A percentile compares a stretch with the other conserved stretches of the same genome.
Conservation (phyloP, 2,329 filamentous ascomycete genomes). For the Gliomastix tumulicola region DNA sequence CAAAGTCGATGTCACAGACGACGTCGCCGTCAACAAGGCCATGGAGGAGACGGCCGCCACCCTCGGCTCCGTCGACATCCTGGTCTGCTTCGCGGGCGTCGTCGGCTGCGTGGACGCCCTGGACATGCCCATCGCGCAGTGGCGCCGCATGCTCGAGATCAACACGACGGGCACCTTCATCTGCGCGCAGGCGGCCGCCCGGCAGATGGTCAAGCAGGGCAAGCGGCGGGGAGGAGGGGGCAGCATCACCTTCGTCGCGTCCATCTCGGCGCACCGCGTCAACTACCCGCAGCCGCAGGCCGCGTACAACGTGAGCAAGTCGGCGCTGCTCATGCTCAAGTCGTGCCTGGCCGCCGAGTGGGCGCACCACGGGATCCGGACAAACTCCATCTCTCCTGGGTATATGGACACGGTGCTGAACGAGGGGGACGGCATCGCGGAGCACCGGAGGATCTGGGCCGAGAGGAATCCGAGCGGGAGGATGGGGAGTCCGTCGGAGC, state of each 20-base stretch:
- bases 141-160: constrained; percentile 59
- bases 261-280: constrained; percentile 60
- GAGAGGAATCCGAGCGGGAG: constrained; percentile 54
- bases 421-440: constrained; percentile 51
- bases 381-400: constrained; percentile 65
- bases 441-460: constrained; percentile 48
- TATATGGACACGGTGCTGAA: constrained; percentile 76
- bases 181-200: constrained; percentile 56
- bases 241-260: constrained; percentile 59
- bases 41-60: constrained; percentile 4
- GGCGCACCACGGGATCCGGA: constrained; percentile 62
- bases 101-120: constrained; percentile 56
- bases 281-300: constrained; percentile 69
- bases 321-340: constrained; percentile 56
- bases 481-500: constrained; percentile 57
- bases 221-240: too few relatives aligned
- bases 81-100: constrained; percentile 46
- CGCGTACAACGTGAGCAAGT: constrained; percentile 68
- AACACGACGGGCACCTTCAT: constrained; percentile 68
- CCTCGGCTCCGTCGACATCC: constrained; percentile 12
- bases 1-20: constrained; percentile 12
- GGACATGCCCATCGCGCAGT: constrained; percentile 51
- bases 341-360: constrained; percentile 66
- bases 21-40: constrained; percentile 6
- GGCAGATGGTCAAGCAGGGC: constrained; percentile 42